These are phyloP conservation scores for Neurospora intermedia DNA, from an alignment of 495 filamentous ascomycete species.

Conservation along the genomic window DNA sequence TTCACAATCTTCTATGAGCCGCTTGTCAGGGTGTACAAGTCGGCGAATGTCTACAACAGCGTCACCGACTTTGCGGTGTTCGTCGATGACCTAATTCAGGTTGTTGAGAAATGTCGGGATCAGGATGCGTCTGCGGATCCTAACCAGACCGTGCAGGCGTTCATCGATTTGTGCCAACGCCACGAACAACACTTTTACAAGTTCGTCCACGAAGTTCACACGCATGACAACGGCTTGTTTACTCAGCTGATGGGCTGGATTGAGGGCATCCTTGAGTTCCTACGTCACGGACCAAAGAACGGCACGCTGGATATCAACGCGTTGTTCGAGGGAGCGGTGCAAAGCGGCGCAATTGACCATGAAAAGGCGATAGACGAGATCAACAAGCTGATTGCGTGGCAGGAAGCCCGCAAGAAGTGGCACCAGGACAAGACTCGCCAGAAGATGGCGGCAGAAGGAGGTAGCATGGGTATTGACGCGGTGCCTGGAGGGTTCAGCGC, in stretches of 20 bases:
- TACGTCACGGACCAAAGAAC: slow-evolving; percentile 71
- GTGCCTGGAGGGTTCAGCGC: slow-evolving; percentile 46
- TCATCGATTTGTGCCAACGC: slow-evolving; percentile 92
- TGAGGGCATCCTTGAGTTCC: slow-evolving; percentile 90
- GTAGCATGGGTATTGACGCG: slow-evolving; percentile 31
- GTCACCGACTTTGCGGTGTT: slow-evolving; percentile 94
- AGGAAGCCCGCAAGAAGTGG: slow-evolving; percentile 90
- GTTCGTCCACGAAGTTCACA: slow-evolving; percentile 95
- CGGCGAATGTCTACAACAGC: slow-evolving; percentile 92
- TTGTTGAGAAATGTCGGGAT: slow-evolving; percentile 79
- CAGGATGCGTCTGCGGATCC: slow-evolving; percentile 91
- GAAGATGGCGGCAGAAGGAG: slow-evolving; percentile 90
- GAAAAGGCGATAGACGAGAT: slow-evolving; percentile 69
- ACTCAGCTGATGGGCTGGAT: slow-evolving; percentile 94
- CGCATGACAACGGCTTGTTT: slow-evolving; percentile 96
- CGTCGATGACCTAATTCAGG: slow-evolving; percentile 79
- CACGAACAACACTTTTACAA: slow-evolving; percentile 98
- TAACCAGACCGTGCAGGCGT: slow-evolving; percentile 97
- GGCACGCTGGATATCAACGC: slow-evolving; percentile 88
- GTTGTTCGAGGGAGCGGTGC: slow-evolving; percentile 67
- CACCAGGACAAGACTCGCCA: slow-evolving; percentile 94
- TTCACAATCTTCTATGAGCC: slow-evolving; percentile 99
- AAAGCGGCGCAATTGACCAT: slow-evolving; percentile 55
- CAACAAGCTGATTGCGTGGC: slow-evolving; percentile 79
- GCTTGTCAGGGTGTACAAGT: slow-evolving; percentile 92